Conservation (phyloP, 2,329 filamentous ascomycete species). For the Aaosphaeria arxii region DNA sequence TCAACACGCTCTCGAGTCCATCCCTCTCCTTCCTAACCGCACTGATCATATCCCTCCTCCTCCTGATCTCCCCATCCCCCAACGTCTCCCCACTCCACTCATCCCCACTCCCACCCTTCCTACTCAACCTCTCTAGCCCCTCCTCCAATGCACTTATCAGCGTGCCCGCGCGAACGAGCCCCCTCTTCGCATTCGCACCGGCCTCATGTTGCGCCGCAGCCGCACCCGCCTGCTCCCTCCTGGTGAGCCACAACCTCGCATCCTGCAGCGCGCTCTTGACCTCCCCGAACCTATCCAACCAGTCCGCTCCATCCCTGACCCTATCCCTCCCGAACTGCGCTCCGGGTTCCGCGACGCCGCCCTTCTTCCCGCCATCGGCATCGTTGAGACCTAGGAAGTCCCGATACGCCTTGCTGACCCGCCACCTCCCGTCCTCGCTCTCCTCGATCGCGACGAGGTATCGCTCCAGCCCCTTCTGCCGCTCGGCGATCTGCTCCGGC, state of each 20-base stretch:
- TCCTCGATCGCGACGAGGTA: slow-evolving; percentile 73
- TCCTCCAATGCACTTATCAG: slow-evolving; percentile 64
- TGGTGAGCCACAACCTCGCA: slow-evolving; percentile 63
- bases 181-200: slow-evolving; percentile 70
- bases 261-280: slow-evolving; percentile 70
- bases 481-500: slow-evolving; percentile 66
- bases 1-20: slow-evolving; percentile 69
- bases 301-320: slow-evolving; percentile 55
- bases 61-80: slow-evolving; percentile 71
- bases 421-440: slow-evolving; percentile 72
- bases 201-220: slow-evolving; percentile 65
- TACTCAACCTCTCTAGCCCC: slow-evolving; percentile 50
- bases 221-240: slow-evolving; percentile 61
- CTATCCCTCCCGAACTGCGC: slow-evolving; percentile 37
- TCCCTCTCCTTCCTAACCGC: slow-evolving; percentile 72
- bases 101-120: slow-evolving; percentile 34
- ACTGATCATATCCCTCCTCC: slow-evolving; percentile 67
- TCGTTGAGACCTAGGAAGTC: slow-evolving; percentile 64
- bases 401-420: slow-evolving; percentile 69
- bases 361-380: slow-evolving; percentile 13
- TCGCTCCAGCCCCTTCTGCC: slow-evolving; percentile 65
- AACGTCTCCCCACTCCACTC: slow-evolving; percentile 49
- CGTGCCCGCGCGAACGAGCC: slow-evolving; percentile 65
- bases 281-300: slow-evolving; percentile 74
- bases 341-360: slow-evolving; percentile 17